Evolutionary conservation across 805 yeast species (phyloP).

Genomic region (Saturnispora gosingensis): DNA sequence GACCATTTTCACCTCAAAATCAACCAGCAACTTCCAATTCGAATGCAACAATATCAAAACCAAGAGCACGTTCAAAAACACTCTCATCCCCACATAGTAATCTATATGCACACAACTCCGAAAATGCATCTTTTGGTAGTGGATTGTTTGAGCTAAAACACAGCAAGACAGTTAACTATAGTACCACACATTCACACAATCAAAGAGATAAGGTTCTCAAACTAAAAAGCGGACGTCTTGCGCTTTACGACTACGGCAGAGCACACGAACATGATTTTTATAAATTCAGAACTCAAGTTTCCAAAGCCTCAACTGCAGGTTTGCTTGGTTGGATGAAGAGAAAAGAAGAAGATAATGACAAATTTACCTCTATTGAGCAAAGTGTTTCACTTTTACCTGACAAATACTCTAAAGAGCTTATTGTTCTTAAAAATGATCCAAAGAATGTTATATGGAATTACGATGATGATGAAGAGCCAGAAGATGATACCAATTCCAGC

Average conservation of each 20-base stretch:
- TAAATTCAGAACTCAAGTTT: constrained; percentile 26
- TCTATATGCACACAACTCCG: background rate
- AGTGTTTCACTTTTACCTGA: constrained; percentile 31
- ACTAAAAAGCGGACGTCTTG: constrained; percentile 24
- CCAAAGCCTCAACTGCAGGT: constrained; percentile 19
- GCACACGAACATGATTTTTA: constrained; percentile 29
- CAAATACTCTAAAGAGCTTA: constrained; percentile 26
- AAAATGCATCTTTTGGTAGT: background rate
- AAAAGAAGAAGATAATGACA: constrained; percentile 25
- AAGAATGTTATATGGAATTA: constrained; percentile 32
- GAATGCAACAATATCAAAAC: background rate
- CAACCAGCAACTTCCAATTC: background rate
- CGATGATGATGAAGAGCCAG: constrained; percentile 28
- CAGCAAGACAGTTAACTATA: constrained; percentile 20
- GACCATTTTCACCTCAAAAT: background rate
- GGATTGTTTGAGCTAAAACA: constrained; percentile 16
- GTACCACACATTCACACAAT: constrained; percentile 16
- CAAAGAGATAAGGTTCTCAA: constrained; percentile 21
- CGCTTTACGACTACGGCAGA: constrained; percentile 23
- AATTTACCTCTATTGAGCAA: constrained; percentile 23
- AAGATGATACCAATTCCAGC: constrained; percentile 9
- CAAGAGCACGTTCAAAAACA: constrained; percentile 11
- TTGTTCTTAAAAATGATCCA: constrained; percentile 29
- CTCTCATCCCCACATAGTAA: constrained; percentile 4
- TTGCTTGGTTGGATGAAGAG: constrained; percentile 28